Conservation (phyloP, 441 rosid species). For the Pelargonium citronellum region DNA sequence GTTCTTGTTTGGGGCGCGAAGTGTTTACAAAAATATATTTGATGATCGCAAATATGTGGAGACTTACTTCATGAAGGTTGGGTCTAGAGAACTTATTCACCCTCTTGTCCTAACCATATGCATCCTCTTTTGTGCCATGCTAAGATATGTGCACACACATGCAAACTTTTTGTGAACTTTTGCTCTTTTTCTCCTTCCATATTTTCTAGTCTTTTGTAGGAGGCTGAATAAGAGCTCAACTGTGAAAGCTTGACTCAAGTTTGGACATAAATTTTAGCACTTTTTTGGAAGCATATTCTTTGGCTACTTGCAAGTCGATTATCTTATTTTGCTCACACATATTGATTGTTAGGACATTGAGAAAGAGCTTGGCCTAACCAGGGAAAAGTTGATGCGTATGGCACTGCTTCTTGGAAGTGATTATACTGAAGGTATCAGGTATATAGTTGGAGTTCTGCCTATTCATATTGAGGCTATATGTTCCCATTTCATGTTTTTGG, state of each 20-base stretch:
- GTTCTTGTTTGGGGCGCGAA: constrained; percentile 82
- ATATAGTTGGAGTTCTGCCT: constrained; percentile 12
- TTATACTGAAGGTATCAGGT: constrained; percentile 98
- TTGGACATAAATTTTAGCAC: too few species aligned
- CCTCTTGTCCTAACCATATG: neutral
- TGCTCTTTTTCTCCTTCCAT: neutral
- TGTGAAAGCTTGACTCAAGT: neutral
- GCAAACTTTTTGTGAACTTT: neutral
- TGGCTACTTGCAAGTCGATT: neutral
- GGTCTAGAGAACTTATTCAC: constrained; percentile 12
- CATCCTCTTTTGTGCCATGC: neutral
- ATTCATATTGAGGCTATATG: neutral
- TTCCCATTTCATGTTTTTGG: constrained; percentile 1
- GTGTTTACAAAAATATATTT: constrained; percentile 91
- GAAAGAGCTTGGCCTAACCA: constrained; percentile 80
- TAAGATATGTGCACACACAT: neutral
- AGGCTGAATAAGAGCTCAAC: neutral
- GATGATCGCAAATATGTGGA: constrained; percentile 98
- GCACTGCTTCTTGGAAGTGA: constrained; percentile 98
- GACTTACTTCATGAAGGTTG: constrained; percentile 88
- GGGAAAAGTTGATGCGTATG: constrained; percentile 77
- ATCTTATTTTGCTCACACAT: constrained; percentile 17
- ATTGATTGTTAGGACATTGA: constrained; percentile 61
- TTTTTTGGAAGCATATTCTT: neutral
- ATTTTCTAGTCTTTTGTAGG: neutral